A percentile compares a stretch with the other conserved stretches of the same genome.
These are phyloP conservation scores for Barnettozyma siamensis DNA, from an alignment of 805 yeast species.

Conservation along the genomic window DNA sequence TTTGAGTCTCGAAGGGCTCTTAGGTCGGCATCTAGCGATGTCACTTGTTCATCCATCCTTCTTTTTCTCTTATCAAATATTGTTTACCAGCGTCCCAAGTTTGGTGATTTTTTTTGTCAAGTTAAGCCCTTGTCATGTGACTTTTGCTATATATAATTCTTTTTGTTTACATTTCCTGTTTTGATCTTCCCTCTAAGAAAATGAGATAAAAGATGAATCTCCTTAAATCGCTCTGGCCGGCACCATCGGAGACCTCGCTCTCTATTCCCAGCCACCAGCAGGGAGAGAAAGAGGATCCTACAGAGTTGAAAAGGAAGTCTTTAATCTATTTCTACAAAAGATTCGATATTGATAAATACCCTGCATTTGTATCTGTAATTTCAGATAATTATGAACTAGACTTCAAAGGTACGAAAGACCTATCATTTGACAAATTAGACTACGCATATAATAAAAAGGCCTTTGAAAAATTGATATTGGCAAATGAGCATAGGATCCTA, in stretches of 20 bases:
- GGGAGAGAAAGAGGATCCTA: conserved; percentile 48
- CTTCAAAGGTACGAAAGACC: background rate
- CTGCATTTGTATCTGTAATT: conserved; percentile 35
- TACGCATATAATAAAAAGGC: conserved; percentile 42
- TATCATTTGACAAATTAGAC: conserved; percentile 40
- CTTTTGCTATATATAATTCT: background rate
- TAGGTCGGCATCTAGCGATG: conserved; percentile 63
- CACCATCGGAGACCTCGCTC: conserved; percentile 27
- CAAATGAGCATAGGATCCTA: conserved; percentile 59
- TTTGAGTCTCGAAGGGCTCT: conserved; percentile 44
- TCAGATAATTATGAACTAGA: conserved; percentile 22
- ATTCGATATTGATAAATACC: conserved; percentile 36
- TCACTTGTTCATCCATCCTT: conserved; percentile 26
- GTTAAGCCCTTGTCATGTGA: background rate
- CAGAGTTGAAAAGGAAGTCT: conserved; percentile 57
- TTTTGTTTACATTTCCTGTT: background rate
- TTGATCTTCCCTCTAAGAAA: background rate
- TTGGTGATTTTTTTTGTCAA: background rate
- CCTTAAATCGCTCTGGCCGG: conserved; percentile 30
- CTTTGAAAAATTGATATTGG: conserved; percentile 37
- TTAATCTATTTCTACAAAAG: conserved; percentile 53
- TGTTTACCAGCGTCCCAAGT: no score
- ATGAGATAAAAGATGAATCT: conserved; percentile 19
- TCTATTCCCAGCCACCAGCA: conserved; percentile 44
- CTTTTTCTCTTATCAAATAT: no score